Evolutionary conservation across 2,329 filamentous ascomycete species (phyloP), one percentile per base, ranked within the genome.

Genomic region (Corinectria fuckeliana): DNA sequence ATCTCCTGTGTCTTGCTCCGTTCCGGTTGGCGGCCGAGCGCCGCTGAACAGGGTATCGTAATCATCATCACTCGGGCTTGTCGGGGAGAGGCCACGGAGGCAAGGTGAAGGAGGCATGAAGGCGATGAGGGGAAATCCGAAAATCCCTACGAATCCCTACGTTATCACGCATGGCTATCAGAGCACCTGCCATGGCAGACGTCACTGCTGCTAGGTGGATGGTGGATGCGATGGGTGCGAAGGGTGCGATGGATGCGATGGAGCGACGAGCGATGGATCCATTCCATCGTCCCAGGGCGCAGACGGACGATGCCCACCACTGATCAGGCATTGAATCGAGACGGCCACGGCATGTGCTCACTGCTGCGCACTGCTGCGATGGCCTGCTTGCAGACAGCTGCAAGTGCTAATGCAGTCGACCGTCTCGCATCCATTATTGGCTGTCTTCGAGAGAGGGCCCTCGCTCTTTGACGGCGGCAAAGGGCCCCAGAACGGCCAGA

Each of bases 361-460:
- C 32, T 51, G 55, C 39, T 45, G 39, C 32, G 42, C 21, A 30
- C 32, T 56, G 25, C 30, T 36, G 42, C 53, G n/a, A 28, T 28
- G 18, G 16, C 9, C 47, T 49, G 20, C 21, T 25, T 41, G 57
- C 48, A 57, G 47, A 21, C 16, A 25, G 16, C 50, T 64, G 62
- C 62, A 47, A 55, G 57, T 36, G 53, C 63, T 66, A 61, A 65
- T 58, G 54, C 54, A 66, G 56, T 30, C 55, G 52, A 48, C 36
- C 51, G 53, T 68, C 61, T 61, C 53, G 34, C 51, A 64, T 50
- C 57, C 49, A 66, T 68, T 60, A 64, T 64, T 70, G 68, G 61
- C 44, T 60, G 63, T 63, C 58, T 59, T 55, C 56, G 50, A 54
- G 52, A 53, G 39, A 23, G 34, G 53, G 58, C 62, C 62, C 64